Conservation (phyloP, 805 yeast species). For the Candida dendrica region DNA sequence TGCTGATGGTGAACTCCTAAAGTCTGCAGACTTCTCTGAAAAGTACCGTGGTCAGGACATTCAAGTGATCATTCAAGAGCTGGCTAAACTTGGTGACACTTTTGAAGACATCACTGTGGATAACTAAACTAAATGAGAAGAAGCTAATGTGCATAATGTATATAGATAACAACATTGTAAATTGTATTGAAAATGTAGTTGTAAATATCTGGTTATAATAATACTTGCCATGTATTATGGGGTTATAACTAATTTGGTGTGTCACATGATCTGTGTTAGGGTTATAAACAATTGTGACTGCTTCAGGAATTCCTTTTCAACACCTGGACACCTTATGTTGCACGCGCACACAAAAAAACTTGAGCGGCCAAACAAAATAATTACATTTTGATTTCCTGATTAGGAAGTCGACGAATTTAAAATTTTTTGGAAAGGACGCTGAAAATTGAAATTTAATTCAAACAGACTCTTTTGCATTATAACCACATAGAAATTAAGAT, state of each 20-base stretch:
- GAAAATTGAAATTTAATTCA: not conserved
- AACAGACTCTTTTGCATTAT: not conserved
- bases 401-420: not conserved
- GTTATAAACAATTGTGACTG: too few species aligned
- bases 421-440: not conserved
- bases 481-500: constrained; percentile 10
- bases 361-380: not conserved
- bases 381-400: not conserved
- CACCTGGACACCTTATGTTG: too few species aligned
- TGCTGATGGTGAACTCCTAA: constrained; percentile 36
- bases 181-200: too few species aligned
- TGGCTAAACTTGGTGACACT: constrained; percentile 22
- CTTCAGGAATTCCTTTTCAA: too few species aligned
- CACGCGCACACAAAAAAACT: not conserved
- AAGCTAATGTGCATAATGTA: not conserved
- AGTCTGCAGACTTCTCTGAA: constrained; percentile 45
- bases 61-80: constrained; percentile 41
- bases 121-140: too few species aligned
- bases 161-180: not conserved
- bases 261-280: too few species aligned
- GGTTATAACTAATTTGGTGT: too few species aligned
- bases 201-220: too few species aligned
- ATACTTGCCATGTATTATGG: too few species aligned
- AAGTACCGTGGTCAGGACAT: constrained; percentile 25
- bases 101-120: not conserved